Percentiles rank a stretch among this genome's conserved stretches.
These are phyloP conservation scores for Sporothrix globosa DNA, from an alignment of 2,329 filamentous ascomycete species.

Conservation along the genomic window DNA sequence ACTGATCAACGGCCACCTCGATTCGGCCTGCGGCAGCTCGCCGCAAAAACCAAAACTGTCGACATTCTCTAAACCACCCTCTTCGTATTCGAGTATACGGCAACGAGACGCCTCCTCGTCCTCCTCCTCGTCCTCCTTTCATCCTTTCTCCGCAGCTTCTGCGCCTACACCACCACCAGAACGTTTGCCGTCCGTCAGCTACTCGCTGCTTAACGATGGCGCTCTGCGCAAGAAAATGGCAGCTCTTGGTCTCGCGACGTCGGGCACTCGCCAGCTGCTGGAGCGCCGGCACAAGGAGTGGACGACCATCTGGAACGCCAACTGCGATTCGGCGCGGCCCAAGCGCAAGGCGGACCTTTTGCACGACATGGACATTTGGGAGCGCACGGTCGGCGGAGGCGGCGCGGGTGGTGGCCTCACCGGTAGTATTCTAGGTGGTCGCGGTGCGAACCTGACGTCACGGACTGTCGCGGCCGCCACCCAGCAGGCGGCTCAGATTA, in stretches of 20 bases:
- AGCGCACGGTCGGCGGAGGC: slow-evolving; percentile 71
- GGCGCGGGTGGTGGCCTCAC: slow-evolving; percentile 38
- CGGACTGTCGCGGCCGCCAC: slow-evolving; percentile 35
- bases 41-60: slow-evolving; percentile 38
- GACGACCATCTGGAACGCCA: slow-evolving; percentile 95
- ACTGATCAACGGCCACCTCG: slow-evolving; percentile 78
- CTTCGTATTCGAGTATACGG: neutral
- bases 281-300: slow-evolving; percentile 87
- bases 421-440: slow-evolving; percentile 37
- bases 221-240: slow-evolving; percentile 77
- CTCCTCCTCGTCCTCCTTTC: neutral
- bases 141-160: slow-evolving; percentile 24
- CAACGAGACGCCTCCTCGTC: neutral
- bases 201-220: slow-evolving; percentile 80
- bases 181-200: slow-evolving; percentile 78
- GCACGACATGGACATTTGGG: slow-evolving; percentile 82
- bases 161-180: slow-evolving; percentile 49
- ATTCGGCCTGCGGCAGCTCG: slow-evolving; percentile 57
- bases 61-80: slow-evolving; percentile 1
- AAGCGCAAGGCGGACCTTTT: slow-evolving; percentile 72
- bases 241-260: slow-evolving; percentile 75
- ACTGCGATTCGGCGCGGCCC: slow-evolving; percentile 80
- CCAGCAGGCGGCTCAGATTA: slow-evolving; percentile 58
- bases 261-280: slow-evolving; percentile 69
- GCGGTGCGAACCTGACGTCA: slow-evolving; percentile 25